Percentiles rank a stretch among this genome's conserved stretches.
Evolutionary conservation across 352 stramenopile species (phyloP).

Genomic region (Globisporangium uncinulatum): DNA sequence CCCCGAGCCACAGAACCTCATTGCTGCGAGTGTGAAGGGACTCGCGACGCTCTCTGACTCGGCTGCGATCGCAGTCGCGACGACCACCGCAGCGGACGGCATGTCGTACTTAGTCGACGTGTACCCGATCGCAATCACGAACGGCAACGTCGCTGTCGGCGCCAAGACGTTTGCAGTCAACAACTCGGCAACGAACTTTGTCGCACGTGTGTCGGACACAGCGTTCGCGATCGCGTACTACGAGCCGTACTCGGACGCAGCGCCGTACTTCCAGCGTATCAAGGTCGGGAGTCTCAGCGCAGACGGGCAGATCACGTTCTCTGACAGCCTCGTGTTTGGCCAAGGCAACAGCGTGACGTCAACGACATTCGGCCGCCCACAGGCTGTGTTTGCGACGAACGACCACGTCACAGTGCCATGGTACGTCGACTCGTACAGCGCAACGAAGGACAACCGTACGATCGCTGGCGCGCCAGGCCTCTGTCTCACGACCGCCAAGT

Average conservation of each 20-base stretch:
- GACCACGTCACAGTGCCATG: constrained; percentile 60
- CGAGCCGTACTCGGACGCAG: constrained; percentile 45
- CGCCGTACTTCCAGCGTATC: constrained; percentile 50
- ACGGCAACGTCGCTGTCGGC: constrained; percentile 32
- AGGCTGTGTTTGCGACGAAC: constrained; percentile 58
- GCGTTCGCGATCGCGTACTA: constrained; percentile 64
- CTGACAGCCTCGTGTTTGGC: constrained; percentile 47
- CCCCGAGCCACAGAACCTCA: constrained; percentile 37
- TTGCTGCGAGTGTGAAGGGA: constrained; percentile 54
- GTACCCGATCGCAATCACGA: constrained; percentile 42
- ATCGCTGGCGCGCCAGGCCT: constrained; percentile 38
- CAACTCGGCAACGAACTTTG: constrained; percentile 60
- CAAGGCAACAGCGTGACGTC: constrained; percentile 31
- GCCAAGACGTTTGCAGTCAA: constrained; percentile 44
- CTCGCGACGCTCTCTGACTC: constrained; percentile 60
- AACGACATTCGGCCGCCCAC: constrained; percentile 53
- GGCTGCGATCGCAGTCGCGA: constrained; percentile 42
- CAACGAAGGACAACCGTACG: constrained; percentile 44
- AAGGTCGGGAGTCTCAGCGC: constrained; percentile 40
- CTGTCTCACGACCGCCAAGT: constrained; percentile 45
- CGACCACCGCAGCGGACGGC: constrained; percentile 32
- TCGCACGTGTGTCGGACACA: constrained; percentile 57
- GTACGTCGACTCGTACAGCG: constrained; percentile 42
- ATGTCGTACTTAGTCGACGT: constrained; percentile 35
- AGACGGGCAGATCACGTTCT: constrained; percentile 53